Conservation (phyloP, 2,329 filamentous ascomycete genomes). For the Colletotrichum graminicola region DNA sequence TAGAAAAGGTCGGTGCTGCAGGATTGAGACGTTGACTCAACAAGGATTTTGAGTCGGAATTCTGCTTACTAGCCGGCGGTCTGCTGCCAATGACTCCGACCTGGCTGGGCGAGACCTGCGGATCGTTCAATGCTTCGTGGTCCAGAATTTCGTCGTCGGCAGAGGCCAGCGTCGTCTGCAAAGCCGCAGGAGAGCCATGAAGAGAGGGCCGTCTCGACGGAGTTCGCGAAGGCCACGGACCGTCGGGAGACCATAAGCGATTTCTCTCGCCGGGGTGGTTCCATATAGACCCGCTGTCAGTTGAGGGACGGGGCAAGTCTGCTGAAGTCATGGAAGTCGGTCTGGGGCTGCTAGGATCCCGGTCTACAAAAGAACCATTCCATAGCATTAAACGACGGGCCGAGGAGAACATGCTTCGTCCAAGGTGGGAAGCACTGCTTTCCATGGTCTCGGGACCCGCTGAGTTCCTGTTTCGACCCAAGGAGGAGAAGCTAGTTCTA, state of each 20-base stretch:
- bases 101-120: conserved; percentile 66
- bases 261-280: conserved; percentile 69
- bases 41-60: conserved; percentile 46
- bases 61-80: conserved; percentile 62
- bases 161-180: conserved; percentile 72
- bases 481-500: conserved; percentile 67
- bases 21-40: conserved; percentile 81
- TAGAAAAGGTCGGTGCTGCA: conserved; percentile 84
- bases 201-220: conserved; percentile 85
- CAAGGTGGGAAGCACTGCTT: conserved; percentile 34
- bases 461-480: conserved; percentile 71
- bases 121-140: conserved; percentile 66
- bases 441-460: conserved; percentile 60
- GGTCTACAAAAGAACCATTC: conserved; percentile 60
- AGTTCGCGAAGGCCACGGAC: conserved; percentile 69
- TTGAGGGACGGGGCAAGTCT: conserved; percentile 81
- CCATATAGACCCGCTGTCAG: conserved; percentile 82
- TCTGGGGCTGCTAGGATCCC: conserved; percentile 71
- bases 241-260: conserved; percentile 75
- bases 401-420: conserved; percentile 46
- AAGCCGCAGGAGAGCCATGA: conserved; percentile 77
- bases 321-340: conserved; percentile 77
- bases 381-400: conserved; percentile 59
- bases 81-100: conserved; percentile 85
- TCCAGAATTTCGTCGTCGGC: conserved; percentile 75